phyloP scores from a whole-genome alignment of 768 basidiomycete species.

The Hebeloma cylindrosporum region DNA sequence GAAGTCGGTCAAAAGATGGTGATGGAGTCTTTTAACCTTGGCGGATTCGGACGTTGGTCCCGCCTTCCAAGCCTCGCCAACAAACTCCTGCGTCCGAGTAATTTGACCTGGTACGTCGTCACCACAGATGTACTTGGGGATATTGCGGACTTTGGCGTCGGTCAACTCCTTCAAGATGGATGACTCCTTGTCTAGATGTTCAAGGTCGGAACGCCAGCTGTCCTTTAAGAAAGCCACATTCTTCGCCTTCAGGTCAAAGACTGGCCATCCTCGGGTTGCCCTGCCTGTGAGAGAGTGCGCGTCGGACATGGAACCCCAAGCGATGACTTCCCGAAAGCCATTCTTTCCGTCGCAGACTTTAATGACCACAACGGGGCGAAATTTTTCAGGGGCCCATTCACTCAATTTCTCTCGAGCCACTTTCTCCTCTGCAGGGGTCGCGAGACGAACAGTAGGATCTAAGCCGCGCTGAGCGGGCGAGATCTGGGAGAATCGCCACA shows the following conservation, averaged over 20 bases:
- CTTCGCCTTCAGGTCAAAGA: constrained; percentile 10
- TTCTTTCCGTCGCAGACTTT: constrained; percentile 8
- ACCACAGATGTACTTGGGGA: constrained; percentile 28
- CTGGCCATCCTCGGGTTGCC: constrained; percentile 24
- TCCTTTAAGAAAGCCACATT: constrained; percentile 32
- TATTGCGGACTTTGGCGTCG: constrained; percentile 15
- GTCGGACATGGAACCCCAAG: constrained; percentile 12
- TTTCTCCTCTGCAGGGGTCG: constrained; percentile 7
- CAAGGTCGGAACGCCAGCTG: constrained; percentile 22
- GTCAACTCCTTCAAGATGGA: constrained; percentile 21
- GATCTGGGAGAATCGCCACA: constrained; percentile 27
- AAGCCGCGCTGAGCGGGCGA: constrained; percentile 20
- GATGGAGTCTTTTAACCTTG: constrained; percentile 18
- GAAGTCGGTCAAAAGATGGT: constrained; percentile 22
- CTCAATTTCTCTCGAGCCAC: constrained; percentile 10
- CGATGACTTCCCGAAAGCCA: constrained; percentile 20
- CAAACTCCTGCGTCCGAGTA: constrained; percentile 16
- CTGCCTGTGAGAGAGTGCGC: constrained; percentile 21
- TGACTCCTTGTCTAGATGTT: constrained; percentile 20
- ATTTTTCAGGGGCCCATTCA: constrained; percentile 2
- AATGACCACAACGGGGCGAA: constrained; percentile 12
- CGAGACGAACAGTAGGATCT: constrained; percentile 25
- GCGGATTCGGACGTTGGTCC: not conserved
- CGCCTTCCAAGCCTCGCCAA: constrained; percentile 11
- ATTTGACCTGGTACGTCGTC: constrained; percentile 26